These are phyloP conservation scores for Lactarius hengduanensis DNA, from an alignment of 768 basidiomycete genomes.

Conservation along the genomic window DNA sequence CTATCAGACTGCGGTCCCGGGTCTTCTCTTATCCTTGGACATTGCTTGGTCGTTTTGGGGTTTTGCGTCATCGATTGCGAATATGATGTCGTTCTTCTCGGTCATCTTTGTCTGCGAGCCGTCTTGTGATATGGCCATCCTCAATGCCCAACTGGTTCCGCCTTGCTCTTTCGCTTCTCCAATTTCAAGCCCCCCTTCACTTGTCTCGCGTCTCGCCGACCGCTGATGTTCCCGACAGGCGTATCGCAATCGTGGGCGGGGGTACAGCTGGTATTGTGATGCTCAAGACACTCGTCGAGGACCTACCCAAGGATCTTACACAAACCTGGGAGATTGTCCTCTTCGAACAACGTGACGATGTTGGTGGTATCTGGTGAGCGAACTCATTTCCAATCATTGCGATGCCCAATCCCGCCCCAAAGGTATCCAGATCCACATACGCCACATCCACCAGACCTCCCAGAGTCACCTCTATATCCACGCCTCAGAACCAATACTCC, in stretches of 20 bases:
- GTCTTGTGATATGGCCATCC: neutral
- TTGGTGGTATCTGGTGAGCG: constrained; percentile 56
- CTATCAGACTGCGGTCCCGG: no score
- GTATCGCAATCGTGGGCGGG: constrained; percentile 55
- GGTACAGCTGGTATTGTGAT: constrained; percentile 56
- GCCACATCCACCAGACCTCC: constrained; percentile 38
- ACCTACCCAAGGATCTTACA: constrained; percentile 45
- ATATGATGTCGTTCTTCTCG: no score
- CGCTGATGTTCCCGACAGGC: constrained; percentile 36
- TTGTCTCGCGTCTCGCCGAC: neutral
- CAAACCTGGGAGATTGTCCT: constrained; percentile 47
- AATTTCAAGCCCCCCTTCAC: neutral
- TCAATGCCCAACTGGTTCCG: constrained; percentile 18
- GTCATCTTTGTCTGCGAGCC: neutral
- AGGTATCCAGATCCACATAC: constrained; percentile 51
- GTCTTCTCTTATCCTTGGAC: no score
- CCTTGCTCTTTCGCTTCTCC: constrained; percentile 24
- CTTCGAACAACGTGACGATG: constrained; percentile 50
- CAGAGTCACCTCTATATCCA: constrained; percentile 52
- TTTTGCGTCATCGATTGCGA: no score
- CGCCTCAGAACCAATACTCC: constrained; percentile 55
- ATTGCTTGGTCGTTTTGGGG: no score
- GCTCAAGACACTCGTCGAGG: constrained; percentile 47
- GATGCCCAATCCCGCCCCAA: neutral
- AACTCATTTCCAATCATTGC: neutral